Evolutionary conservation across 441 rosid species (phyloP), one percentile per base, ranked within the genome.

Genomic region (Theobroma grandiflorum): DNA sequence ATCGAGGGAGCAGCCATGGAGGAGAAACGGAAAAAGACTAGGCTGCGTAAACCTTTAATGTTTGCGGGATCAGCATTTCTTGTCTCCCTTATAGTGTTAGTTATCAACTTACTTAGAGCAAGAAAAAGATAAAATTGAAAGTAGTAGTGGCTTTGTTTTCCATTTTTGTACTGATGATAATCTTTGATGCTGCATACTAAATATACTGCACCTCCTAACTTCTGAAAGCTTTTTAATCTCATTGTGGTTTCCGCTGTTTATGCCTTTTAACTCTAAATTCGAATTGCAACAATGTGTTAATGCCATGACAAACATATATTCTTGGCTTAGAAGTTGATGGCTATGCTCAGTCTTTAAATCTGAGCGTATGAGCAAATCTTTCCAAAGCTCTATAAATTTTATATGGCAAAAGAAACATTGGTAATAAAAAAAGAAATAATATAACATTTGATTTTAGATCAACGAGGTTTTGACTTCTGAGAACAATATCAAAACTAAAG

Each of bases 61-160:
- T 59, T 91, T 8, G 95, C 95, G 72, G 97, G 97, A 67, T 94
- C 97, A 58, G 85, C 93, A 33, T 72, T 94, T 18, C 83, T 95
- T 40, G 87, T 88, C 65, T 85, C 96, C 74, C 84, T 95, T 66
- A 85, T 94, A 77, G 95, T 91, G 72, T 12, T 93, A 66, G 91
- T 85, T 72, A 76, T 91, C 50, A 75, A 76, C 75, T 77, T 87
- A 15, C 86, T 91, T 77, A 92, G 88, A 87, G 71, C 89, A 63
- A 93, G 90, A 85, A 93, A 79, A 86, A 86, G 84, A 79, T 82
- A 64, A 83, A 31, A 26, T 49, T 65, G 37, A 26, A 18, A 26
- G 61, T 45, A 50, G 35, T 52, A 3, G 31, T 35, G 16, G 35
- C 55, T 6, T 72, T 52, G 33, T 70, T 71, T 52, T 72, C 33